Conservation (phyloP, 2,329 filamentous ascomycete genomes). For the Chaetoscypha palmicola region DNA sequence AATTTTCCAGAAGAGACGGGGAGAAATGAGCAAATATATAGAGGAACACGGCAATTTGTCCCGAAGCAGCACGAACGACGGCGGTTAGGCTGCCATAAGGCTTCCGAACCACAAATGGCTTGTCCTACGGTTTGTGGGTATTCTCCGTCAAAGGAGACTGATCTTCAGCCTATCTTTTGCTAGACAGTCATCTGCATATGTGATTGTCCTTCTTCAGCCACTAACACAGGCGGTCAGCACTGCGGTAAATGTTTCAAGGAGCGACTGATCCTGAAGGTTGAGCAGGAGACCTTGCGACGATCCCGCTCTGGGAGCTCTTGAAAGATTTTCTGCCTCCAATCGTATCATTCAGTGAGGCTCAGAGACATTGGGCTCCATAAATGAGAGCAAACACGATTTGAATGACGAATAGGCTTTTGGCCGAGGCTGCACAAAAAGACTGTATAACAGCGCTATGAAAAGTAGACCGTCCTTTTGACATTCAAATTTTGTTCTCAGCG, state of each 20-base stretch:
- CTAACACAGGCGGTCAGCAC: no score
- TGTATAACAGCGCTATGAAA: neutral
- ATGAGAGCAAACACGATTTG: slow-evolving; percentile 2
- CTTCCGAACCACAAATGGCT: neutral
- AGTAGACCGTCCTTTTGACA: neutral
- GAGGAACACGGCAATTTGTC: neutral
- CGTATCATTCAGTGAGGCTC: neutral
- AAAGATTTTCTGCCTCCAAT: neutral
- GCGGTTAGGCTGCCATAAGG: slow-evolving; percentile 9
- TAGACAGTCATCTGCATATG: no score
- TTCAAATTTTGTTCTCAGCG: neutral
- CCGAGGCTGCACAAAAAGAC: neutral
- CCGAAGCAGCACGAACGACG: neutral
- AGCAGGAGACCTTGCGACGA: no score
- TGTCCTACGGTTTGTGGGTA: neutral
- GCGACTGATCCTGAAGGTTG: no score
- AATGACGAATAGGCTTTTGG: neutral
- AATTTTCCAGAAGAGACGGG: neutral
- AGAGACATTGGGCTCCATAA: neutral
- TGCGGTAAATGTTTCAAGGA: no score
- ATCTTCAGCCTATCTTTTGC: no score
- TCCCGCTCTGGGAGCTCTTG: neutral
- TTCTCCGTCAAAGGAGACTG: no score
- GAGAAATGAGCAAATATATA: neutral
- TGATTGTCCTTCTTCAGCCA: no score